Evolutionary conservation across 257 asterid genomes (phyloP).

Genomic region (Haberlea rhodopensis): DNA sequence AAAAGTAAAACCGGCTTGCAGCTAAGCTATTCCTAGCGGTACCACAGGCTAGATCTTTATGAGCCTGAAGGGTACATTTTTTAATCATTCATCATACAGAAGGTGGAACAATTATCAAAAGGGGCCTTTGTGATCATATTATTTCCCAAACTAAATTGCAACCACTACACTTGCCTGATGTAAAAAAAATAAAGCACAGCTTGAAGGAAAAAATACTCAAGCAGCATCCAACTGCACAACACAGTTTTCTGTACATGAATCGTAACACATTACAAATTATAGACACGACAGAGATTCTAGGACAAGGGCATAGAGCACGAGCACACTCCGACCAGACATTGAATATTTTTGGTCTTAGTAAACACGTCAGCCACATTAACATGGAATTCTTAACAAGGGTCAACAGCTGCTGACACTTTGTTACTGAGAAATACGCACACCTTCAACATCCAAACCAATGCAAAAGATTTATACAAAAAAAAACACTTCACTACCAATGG

Average conservation of each 20-base stretch:
- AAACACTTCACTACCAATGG: neutral
- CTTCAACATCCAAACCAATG: neutral
- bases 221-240: neutral
- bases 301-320: slow-evolving; percentile 2
- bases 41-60: neutral
- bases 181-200: neutral
- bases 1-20: neutral
- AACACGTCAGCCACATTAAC: slow-evolving; percentile 1
- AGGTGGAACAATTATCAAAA: neutral
- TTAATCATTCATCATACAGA: neutral
- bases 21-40: neutral
- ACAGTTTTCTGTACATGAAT: too few relatives aligned
- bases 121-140: neutral
- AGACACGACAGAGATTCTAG: neutral
- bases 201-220: neutral
- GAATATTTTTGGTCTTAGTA: slow-evolving; percentile 8
- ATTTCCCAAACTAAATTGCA: neutral
- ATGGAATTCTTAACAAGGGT: slow-evolving; percentile 14
- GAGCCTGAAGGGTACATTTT: neutral
- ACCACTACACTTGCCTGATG: neutral
- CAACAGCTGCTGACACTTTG: slow-evolving; percentile 2
- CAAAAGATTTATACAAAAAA: neutral
- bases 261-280: neutral
- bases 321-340: neutral
- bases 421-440: neutral